Conservation (phyloP, 306 rosid genomes). For the Elaeagnus macrophylla region DNA sequence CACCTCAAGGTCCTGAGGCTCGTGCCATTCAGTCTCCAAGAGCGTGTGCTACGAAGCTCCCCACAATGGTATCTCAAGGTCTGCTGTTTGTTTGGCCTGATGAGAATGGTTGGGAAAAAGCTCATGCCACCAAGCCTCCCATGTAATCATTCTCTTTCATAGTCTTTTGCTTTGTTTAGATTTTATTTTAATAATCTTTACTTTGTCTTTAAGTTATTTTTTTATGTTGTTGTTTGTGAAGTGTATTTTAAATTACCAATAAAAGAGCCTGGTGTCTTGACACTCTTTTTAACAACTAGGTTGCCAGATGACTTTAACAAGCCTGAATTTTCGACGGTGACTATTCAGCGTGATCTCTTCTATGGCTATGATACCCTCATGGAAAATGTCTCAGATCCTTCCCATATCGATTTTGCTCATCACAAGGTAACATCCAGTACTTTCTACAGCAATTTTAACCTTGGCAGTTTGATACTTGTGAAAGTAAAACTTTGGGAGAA, state of each 20-base stretch:
- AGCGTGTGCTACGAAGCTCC: constrained; percentile 79
- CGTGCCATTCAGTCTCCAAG: constrained; percentile 68
- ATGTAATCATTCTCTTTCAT: constrained; percentile 31
- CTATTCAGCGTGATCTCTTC: constrained; percentile 97
- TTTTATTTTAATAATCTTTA: constrained; percentile 11
- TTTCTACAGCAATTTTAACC: neutral
- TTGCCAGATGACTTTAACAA: constrained; percentile 73
- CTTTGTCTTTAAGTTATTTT: constrained; percentile 1
- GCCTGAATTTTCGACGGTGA: constrained; percentile 85
- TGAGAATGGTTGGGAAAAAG: constrained; percentile 94
- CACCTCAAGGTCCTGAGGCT: constrained; percentile 80
- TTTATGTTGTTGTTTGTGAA: constrained; percentile 8
- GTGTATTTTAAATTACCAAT: neutral
- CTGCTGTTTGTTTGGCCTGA: constrained; percentile 98
- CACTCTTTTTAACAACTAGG: constrained; percentile 34
- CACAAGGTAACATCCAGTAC: constrained; percentile 56
- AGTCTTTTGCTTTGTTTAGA: no score
- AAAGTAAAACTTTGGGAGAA: no score
- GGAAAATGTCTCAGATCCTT: constrained; percentile 98
- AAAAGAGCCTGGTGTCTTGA: neutral
- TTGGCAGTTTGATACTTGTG: neutral
- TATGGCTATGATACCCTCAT: constrained; percentile 95
- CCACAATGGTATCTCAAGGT: constrained; percentile 84
- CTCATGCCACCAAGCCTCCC: constrained; percentile 67
- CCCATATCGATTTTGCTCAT: constrained; percentile 96